Conservation (phyloP, 2,329 filamentous ascomycete species). For the Trichoderma sp. region DNA sequence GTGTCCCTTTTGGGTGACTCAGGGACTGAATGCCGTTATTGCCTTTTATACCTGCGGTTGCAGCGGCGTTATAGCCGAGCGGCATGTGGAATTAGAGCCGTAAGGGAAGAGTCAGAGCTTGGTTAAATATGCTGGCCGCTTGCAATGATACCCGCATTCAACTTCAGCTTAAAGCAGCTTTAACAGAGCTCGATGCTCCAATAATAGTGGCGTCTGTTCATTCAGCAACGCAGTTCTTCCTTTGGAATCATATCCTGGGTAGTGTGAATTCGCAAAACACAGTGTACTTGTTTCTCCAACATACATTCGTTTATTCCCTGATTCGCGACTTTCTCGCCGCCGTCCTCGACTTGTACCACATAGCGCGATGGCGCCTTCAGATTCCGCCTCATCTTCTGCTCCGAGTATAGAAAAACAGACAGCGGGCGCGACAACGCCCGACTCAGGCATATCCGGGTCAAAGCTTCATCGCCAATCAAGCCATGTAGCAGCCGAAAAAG, state of each 20-base stretch:
- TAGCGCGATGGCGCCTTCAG: not conserved
- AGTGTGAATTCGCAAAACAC: not conserved
- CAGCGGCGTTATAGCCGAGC: not conserved
- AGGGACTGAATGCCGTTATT: not conserved
- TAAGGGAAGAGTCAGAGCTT: not conserved
- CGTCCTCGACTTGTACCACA: not conserved
- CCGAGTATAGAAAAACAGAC: not conserved
- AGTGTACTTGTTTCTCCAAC: not conserved
- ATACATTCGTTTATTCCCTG: not conserved
- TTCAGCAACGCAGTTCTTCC: no score
- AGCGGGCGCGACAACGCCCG: not conserved
- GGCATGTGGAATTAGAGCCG: not conserved
- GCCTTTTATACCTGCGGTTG: not conserved
- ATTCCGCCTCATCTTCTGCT: not conserved
- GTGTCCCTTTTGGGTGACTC: not conserved
- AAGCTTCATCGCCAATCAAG: not conserved
- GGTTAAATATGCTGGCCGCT: not conserved
- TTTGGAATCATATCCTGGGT: no score
- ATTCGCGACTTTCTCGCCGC: not conserved
- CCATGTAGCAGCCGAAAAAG: not conserved
- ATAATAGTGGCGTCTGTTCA: not conserved
- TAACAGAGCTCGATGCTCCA: not conserved
- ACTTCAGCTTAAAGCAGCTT: not conserved
- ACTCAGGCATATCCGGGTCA: not conserved
- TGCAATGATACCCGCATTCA: not conserved